Evolutionary conservation across 2,329 filamentous ascomycete species (phyloP).

Genomic region (Fusarium siculi): DNA sequence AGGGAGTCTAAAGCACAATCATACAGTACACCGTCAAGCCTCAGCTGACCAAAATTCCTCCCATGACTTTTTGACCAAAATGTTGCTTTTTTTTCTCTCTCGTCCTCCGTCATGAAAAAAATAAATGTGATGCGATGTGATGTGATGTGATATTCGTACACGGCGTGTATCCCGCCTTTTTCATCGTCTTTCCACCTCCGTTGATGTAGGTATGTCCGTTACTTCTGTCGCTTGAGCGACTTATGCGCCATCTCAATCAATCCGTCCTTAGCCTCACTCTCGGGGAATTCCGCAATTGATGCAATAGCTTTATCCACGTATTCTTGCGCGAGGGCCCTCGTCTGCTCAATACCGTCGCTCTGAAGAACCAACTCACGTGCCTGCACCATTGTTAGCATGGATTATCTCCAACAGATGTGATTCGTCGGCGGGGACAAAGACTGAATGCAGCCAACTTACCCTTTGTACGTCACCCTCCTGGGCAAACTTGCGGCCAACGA

Average conservation of each 20-base stretch:
- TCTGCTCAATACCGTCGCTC: conserved; percentile 92
- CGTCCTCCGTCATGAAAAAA: conserved; percentile 17
- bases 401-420: conserved; percentile 30
- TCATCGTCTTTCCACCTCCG: not conserved
- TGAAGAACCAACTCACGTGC: conserved; percentile 85
- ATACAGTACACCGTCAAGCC: conserved; percentile 35
- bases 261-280: conserved; percentile 93
- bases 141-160: conserved; percentile 40
- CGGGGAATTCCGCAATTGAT: conserved; percentile 85
- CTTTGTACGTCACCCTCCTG: conserved; percentile 83
- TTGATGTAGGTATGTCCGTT: conserved; percentile 34
- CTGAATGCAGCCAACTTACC: conserved; percentile 63
- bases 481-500: conserved; percentile 93
- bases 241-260: conserved; percentile 94
- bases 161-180: conserved; percentile 16
- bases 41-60: conserved; percentile 10
- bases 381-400: conserved; percentile 58
- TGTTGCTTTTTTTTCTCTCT: conserved; percentile 1
- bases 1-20: conserved; percentile 27
- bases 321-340: conserved; percentile 86
- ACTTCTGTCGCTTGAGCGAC: conserved; percentile 89
- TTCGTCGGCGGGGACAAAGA: conserved; percentile 14
- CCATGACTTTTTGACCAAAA: not conserved
- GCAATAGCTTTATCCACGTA: conserved; percentile 89
- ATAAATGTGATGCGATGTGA: conserved; percentile 17